These are phyloP conservation scores for Leishmania turanica DNA, from an alignment of 208 protist species.

Conservation along the genomic window DNA sequence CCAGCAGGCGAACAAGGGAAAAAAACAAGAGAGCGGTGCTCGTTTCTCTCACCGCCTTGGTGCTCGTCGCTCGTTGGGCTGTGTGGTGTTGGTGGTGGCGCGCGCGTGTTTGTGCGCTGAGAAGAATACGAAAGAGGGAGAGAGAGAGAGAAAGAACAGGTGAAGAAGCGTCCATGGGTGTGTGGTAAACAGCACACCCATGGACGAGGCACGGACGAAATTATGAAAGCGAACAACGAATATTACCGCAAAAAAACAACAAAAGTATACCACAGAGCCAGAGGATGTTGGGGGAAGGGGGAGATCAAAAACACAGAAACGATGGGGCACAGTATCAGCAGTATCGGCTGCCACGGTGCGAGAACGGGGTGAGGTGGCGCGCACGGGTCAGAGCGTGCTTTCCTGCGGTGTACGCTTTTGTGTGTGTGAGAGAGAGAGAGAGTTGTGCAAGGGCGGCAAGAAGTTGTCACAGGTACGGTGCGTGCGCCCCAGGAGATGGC, in stretches of 20 bases:
- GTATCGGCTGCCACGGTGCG: not conserved
- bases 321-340: not conserved
- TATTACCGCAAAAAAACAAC: conserved; percentile 3
- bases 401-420: not conserved
- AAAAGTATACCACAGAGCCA: not conserved
- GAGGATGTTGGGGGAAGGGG: not conserved
- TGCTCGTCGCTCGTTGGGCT: not conserved
- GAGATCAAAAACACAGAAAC: conserved; percentile 11
- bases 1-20: not conserved
- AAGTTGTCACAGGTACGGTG: conserved; percentile 2
- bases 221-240: not conserved
- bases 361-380: not conserved
- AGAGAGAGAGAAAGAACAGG: not conserved
- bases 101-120: not conserved
- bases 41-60: too few relatives aligned
- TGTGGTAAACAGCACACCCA: not conserved
- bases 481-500: not conserved
- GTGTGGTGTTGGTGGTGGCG: not conserved
- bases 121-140: not conserved
- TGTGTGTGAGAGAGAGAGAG: not conserved
- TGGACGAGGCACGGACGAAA: not conserved
- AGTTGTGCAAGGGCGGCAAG: conserved; percentile 1
- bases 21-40: not conserved
- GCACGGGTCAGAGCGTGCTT: not conserved
- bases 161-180: not conserved